Base-by-base conservation (phyloP, 768 basidiomycete genomes). In the Cytidiella melzeri region DNA sequence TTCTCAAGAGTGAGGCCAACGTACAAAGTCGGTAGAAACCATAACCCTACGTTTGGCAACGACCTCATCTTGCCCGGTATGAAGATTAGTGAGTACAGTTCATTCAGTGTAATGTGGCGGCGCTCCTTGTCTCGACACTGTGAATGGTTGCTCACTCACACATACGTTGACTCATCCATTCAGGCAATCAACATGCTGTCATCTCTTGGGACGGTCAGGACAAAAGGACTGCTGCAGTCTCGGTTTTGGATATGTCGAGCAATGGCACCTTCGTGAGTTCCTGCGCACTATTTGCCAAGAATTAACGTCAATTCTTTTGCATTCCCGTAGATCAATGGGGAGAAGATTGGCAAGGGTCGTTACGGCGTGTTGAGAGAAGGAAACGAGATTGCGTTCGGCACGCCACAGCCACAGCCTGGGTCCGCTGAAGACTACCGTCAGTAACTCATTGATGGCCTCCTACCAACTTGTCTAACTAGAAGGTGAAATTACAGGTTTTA, bases 371-470 rank as follows among this genome's bases (percentile, higher is more conserved):
- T 94, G 43, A 74, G 73, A 11, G 81, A 89, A 52, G 92, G 93
- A 5, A 88, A 89, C 61, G 91, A 93, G 65, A 77, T 98, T 57
- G 83, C 87, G 6, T 87, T 98, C 56, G 94, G 94, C 6, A 78
- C 78, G 11, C 68, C 64, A 11, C 58, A 62, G 15, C 72, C 73
- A 21, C 80, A 76, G 58, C 64, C 61, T 41, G 67, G 69, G 43
- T 74, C 42, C 62, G 41, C 68, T 21, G 88, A 90, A 57, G 91
- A 92, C 61, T 90, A 86, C 61, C 82, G 89, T 87, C 50, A 53
- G 84, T 74, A 13, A 20, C 38, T 20, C 21, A 45, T 42, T 40
- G 23, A 34, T 19, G 15, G 37, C 3, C 23, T 24, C 53, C 36
- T 18, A 3, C 40, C 34, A 3, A 21, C 42, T 13, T 19, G 28